phyloP scores from a whole-genome alignment of 345 rosid genomes.

The Streptanthus diversifolius region DNA sequence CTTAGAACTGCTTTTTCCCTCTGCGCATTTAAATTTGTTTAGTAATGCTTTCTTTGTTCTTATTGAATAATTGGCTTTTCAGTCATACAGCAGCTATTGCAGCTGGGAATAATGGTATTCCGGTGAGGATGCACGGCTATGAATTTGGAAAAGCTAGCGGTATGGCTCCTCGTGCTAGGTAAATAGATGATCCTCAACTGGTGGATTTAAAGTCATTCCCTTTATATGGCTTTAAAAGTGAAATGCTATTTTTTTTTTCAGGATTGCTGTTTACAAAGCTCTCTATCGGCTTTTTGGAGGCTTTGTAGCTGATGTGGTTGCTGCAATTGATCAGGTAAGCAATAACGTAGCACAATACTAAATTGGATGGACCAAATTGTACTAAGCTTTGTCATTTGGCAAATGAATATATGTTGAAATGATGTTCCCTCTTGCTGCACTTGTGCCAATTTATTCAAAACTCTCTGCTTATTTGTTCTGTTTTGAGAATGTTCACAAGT shows the following conservation, averaged over 20 bases:
- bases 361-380: background rate
- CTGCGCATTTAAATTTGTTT: background rate
- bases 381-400: background rate
- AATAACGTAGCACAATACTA: background rate
- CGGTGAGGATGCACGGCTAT: slow-evolving; percentile 85
- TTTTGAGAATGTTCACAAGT: slow-evolving; percentile 10
- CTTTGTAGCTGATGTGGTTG: slow-evolving; percentile 94
- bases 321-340: slow-evolving; percentile 94
- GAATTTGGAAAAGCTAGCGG: slow-evolving; percentile 99
- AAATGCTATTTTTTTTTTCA: slow-evolving; percentile 27
- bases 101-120: slow-evolving; percentile 97
- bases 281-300: slow-evolving; percentile 97
- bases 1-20: background rate
- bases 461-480: background rate
- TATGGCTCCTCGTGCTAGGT: slow-evolving; percentile 99
- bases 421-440: background rate
- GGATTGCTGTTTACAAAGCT: slow-evolving; percentile 96
- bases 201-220: background rate
- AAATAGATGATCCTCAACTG: slow-evolving; percentile 6
- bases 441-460: background rate
- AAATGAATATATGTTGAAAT: background rate
- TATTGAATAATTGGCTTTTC: slow-evolving; percentile 17
- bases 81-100: slow-evolving; percentile 99
- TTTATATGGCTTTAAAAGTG: background rate
- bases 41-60: slow-evolving; percentile 26